Evolutionary conservation across 192 early-diverging fungal species (phyloP), one percentile per base, ranked within the genome.

Genomic region (Pecoramyces ruminantium): DNA sequence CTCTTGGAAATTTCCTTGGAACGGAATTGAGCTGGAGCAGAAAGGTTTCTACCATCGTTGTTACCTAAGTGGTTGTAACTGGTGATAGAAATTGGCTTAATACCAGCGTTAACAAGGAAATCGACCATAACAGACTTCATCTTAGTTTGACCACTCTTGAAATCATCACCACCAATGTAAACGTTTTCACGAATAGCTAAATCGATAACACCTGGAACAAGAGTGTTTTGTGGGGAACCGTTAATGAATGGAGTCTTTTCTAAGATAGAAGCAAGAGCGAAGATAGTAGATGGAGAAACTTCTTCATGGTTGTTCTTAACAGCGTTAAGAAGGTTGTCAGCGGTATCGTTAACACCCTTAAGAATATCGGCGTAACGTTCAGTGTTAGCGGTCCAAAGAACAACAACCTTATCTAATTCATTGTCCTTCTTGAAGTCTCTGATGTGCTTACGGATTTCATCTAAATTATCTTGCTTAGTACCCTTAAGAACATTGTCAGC

Each of bases 381-480:
- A 38, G 97, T 99, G 91, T 98, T 99, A 88, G 97, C 97, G 34
- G 97, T 97, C 97, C 97, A 99, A 85, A 99, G 89, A n/a, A 99
- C 93, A 81, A 99, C 92, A 79, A 99, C 92, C 87, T 92, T 93
- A 86, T 99, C 96, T 29, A 99, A 89, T 28, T 87, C 81, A 88
- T 99, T 94, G 83, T 86, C 82, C 80, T 87, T 87, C 93, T 97
- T 97, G 88, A 99, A 99, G 80, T 96, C 92, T 83, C 95, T 86
- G 82, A 99, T 99, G 84, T 99, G 95, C 84, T 91, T 90, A 85
- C 96, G 93, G 85, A 99, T 93, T 77, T 95, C 89, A 79, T 98
- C 97, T 34, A 97, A 86, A 83, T 99, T 96, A 80, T 90, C 95
- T 83, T 92, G 91, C 92, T 97, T 98, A 87, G 88, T 88, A 51